Percentiles rank a stretch among this genome's conserved stretches.
phyloP scores from a whole-genome alignment of 805 yeast species.

The Candida railenensis region DNA sequence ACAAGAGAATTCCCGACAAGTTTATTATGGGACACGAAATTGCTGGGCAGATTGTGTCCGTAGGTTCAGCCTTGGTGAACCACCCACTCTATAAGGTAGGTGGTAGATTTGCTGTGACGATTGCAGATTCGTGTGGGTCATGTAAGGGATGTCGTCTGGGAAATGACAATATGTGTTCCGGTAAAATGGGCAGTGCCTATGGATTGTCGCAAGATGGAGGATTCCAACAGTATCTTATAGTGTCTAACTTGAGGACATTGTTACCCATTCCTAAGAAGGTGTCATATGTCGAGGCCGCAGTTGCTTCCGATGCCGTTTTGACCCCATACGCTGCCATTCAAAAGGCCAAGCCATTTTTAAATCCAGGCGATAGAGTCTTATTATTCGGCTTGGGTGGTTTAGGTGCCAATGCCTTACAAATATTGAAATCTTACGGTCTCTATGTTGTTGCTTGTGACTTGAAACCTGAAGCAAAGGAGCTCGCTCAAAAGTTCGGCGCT shows the following conservation, averaged over 20 bases:
- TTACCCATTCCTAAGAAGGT: conserved; percentile 41
- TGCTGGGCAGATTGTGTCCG: conserved; percentile 35
- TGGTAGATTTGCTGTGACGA: conserved; percentile 27
- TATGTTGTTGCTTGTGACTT: conserved; percentile 33
- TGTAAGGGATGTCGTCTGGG: conserved; percentile 37
- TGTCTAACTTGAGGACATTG: conserved; percentile 32
- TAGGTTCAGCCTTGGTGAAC: conserved; percentile 24
- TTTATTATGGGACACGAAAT: conserved; percentile 48
- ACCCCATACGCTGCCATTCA: conserved; percentile 44
- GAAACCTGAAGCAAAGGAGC: conserved; percentile 22
- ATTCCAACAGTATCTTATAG: conserved; percentile 37
- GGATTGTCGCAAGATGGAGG: conserved; percentile 42
- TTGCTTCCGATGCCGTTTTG: conserved; percentile 41
- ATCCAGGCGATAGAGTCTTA: conserved; percentile 35
- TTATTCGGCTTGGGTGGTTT: conserved; percentile 44
- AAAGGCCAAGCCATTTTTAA: conserved; percentile 25
- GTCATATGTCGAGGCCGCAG: conserved; percentile 38
- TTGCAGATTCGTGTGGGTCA: conserved; percentile 31
- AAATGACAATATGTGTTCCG: conserved; percentile 28
- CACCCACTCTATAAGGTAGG: conserved; percentile 27
- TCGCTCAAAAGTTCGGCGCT: conserved; percentile 40
- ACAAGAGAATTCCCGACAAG: conserved; percentile 19
- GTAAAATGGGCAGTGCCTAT: conserved; percentile 19
- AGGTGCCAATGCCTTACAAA: conserved; percentile 44
- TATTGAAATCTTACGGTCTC: conserved; percentile 30